Evolutionary conservation across 129 eudicot species (phyloP).

Genomic region (Logfia minima): DNA sequence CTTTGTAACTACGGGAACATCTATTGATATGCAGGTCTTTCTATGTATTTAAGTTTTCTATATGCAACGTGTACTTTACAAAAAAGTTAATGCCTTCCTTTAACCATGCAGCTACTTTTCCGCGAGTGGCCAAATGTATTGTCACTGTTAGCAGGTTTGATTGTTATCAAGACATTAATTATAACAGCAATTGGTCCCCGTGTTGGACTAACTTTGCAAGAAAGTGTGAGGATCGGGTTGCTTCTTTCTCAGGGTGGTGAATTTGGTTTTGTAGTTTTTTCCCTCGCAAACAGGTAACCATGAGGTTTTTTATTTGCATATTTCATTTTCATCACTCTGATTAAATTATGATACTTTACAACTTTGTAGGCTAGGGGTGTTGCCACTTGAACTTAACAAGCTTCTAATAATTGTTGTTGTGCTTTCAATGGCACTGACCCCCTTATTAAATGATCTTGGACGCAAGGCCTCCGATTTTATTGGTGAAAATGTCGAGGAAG

Average conservation of each 20-base stretch:
- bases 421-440: constrained; percentile 94
- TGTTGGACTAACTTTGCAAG: constrained; percentile 84
- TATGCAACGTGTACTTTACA: not conserved
- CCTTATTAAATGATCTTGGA: constrained; percentile 83
- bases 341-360: constrained; percentile 1
- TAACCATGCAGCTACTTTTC: constrained; percentile 67
- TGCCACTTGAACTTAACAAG: constrained; percentile 95
- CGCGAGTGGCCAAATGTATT: constrained; percentile 99
- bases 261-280: constrained; percentile 93
- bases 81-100: not conserved
- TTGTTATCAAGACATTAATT: constrained; percentile 82
- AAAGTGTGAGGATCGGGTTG: constrained; percentile 90
- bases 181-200: constrained; percentile 98
- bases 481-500: constrained; percentile 57
- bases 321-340: not conserved
- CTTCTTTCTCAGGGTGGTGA: constrained; percentile 99
- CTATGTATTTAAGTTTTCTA: not conserved
- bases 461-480: constrained; percentile 77
- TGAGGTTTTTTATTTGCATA: not conserved
- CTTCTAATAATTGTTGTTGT: constrained; percentile 96
- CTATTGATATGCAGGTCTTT: constrained; percentile 83
- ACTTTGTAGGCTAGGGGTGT: constrained; percentile 83
- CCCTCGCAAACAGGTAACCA: constrained; percentile 82
- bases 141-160: constrained; percentile 82
- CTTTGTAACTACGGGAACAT: constrained; percentile 96